Evolutionary conservation across 202 grass and related monocot genomes (phyloP).

Genomic region (Hordeum pubiflorum): DNA sequence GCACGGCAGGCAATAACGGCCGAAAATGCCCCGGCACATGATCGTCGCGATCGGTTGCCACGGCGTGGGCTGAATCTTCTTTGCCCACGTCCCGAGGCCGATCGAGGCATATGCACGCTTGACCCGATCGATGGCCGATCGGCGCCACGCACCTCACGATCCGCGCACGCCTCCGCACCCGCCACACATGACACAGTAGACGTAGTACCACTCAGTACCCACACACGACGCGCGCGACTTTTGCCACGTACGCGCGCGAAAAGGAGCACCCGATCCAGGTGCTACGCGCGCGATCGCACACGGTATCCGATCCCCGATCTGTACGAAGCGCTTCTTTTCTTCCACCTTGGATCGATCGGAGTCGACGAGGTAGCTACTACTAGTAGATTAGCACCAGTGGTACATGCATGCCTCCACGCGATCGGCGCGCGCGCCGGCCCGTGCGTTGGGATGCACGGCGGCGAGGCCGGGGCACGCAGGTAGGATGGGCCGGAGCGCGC

Average conservation of each 20-base stretch:
- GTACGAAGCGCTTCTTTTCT: background rate
- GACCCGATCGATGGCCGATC: background rate
- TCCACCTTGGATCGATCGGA: background rate
- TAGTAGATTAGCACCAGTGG: background rate
- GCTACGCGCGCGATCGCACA: too few relatives aligned
- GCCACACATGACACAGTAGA: background rate
- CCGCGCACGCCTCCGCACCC: too few relatives aligned
- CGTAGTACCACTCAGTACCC: background rate
- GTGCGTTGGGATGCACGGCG: background rate
- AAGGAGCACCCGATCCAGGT: background rate
- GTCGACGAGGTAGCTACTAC: background rate
- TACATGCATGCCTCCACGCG: background rate
- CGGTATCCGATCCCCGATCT: background rate
- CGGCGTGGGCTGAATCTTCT: too few relatives aligned
- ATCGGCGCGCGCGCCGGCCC: too few relatives aligned
- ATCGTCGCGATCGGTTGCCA: background rate
- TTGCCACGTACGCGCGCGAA: background rate
- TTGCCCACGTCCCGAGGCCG: background rate
- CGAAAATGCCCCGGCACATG: background rate
- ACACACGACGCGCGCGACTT: background rate
- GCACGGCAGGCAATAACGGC: too few relatives aligned
- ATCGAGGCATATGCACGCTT: background rate
- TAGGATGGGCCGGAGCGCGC: background rate
- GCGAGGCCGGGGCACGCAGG: too few relatives aligned
- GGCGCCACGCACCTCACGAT: background rate